Base-by-base conservation (phyloP, 805 yeast species). In the Starmerella potacharoeniae region DNA sequence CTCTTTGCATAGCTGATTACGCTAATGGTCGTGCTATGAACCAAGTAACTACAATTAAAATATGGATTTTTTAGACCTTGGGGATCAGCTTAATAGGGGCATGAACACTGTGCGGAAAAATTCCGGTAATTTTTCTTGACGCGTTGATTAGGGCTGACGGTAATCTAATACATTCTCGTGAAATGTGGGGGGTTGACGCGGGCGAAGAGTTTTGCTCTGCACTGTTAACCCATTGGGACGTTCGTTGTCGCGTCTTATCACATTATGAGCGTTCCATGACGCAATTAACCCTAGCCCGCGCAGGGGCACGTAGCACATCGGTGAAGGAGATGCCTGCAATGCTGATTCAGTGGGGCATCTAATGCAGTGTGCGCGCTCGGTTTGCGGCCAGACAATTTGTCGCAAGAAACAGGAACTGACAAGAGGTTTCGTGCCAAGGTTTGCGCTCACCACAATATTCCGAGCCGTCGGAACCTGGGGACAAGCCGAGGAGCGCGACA, bases 241-340 rank as follows among this genome's bases (percentile, higher is more conserved):
- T 40, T 22, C 29, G 16, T 17, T 8, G 43, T 40, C 43, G 43
- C 43, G 43, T 40, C 43, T 40, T 40, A 40, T 40, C 43, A 7
- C 29, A 40, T 40, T 16, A 6, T 14, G 29, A 40, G 13, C 29
- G 43, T 16, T 40, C 45, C 16, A 42, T 42, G 45, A 42, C 45
- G 45, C 45, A 42, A 29, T 9, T 6, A 42, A 42, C 31, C 45
- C 45, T 40, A 40, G 43, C 43, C 43, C 43, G 43, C 43, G 43
- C 43, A 40, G 43, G 43, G 45, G 33, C 45, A 42, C 45, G 28
- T 42, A 42, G 43, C 43, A 40, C 43, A 40, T 40, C 43, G 22
- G 29, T 40, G 43, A 40, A 40, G 43, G 43, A 17, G 43, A 40
- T 40, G 29, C 16, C 43, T 40, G 29, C 43, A 40, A 40, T 29